phyloP scores from a whole-genome alignment of 2,329 filamentous ascomycete species.

The Annulohypoxylon truncatum region DNA sequence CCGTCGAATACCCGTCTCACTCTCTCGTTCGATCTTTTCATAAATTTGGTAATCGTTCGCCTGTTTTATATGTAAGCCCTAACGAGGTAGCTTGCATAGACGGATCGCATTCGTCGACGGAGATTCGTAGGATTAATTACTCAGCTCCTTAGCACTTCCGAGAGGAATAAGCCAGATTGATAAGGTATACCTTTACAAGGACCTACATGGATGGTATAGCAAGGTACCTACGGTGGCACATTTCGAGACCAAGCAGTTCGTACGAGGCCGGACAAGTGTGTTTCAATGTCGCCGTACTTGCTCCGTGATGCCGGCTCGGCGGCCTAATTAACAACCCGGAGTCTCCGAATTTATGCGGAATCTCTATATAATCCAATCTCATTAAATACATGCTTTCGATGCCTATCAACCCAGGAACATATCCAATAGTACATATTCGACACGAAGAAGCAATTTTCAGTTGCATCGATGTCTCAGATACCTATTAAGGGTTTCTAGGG shows the following conservation, averaged over 20 bases:
- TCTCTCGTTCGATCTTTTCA: slow-evolving; percentile 9
- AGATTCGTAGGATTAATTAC: slow-evolving; percentile 20
- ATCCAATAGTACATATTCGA: background rate
- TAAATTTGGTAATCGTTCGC: slow-evolving; percentile 6
- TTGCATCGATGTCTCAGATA: background rate
- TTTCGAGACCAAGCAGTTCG: background rate
- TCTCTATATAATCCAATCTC: slow-evolving; percentile 1
- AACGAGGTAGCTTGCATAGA: background rate
- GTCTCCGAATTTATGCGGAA: slow-evolving; percentile 15
- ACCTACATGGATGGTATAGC: background rate
- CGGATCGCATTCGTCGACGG: background rate
- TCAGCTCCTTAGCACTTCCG: slow-evolving; percentile 6
- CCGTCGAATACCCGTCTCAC: background rate
- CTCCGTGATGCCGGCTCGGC: slow-evolving; percentile 13
- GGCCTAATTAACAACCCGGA: slow-evolving; percentile 2
- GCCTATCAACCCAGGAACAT: background rate
- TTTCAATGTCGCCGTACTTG: background rate
- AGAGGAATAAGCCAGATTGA: slow-evolving; percentile 13
- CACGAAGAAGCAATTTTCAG: slow-evolving; percentile 1
- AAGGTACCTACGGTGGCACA: background rate
- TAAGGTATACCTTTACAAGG: background rate
- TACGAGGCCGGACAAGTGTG: background rate
- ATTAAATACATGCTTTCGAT: background rate
- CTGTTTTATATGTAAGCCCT: slow-evolving; percentile 21
- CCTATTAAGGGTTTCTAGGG: background rate